Evolutionary conservation across 1,284 basidiomycete species (phyloP).

Genomic region (Xerocomus alliaceus): DNA sequence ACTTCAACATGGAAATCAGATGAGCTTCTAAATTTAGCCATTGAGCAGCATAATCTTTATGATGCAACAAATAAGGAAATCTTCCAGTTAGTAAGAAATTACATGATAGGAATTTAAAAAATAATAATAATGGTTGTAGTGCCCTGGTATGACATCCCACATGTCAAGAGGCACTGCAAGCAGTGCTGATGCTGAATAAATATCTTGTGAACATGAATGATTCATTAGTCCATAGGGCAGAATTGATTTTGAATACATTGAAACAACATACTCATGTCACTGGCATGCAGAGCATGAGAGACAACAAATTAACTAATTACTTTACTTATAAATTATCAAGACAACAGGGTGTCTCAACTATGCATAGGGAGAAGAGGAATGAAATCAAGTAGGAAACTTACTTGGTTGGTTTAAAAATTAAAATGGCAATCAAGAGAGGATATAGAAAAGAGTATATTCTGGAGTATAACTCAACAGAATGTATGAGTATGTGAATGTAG

Average conservation of each 20-base stretch:
- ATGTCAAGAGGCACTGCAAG: background rate
- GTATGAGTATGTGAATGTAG: too few relatives aligned
- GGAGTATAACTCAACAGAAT: too few relatives aligned
- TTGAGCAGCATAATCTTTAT: too few relatives aligned
- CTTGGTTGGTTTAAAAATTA: too few relatives aligned
- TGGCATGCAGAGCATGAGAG: background rate
- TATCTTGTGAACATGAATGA: background rate
- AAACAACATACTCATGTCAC: background rate
- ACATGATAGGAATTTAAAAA: background rate
- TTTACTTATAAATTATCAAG: too few relatives aligned
- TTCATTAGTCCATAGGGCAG: background rate
- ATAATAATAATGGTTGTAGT: background rate
- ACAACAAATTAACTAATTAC: background rate
- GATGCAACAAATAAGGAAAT: background rate
- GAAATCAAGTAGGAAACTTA: too few relatives aligned
- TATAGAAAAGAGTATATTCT: too few relatives aligned
- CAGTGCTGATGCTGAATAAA: background rate
- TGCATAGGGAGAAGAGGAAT: too few relatives aligned
- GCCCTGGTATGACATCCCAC: background rate
- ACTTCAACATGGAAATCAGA: too few relatives aligned
- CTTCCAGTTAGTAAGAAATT: background rate
- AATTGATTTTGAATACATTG: background rate
- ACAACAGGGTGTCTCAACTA: too few relatives aligned
- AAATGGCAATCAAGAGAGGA: too few relatives aligned
- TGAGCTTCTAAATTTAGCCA: too few relatives aligned